Percentiles rank a stretch among this genome's conserved stretches.
These are phyloP conservation scores for Rhizophagus clarus DNA, from an alignment of 192 early-diverging fungal genomes.

Conservation along the genomic window DNA sequence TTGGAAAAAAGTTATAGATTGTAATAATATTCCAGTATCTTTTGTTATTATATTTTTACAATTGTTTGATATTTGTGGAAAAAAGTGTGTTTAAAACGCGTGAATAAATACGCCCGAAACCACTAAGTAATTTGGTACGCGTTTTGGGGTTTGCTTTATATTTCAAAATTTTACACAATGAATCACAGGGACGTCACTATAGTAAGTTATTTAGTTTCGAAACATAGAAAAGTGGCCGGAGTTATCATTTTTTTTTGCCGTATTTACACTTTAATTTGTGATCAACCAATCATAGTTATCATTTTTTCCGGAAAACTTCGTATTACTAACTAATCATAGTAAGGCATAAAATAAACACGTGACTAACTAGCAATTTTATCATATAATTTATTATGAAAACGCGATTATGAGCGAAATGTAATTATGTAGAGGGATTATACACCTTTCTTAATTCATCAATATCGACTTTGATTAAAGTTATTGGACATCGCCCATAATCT, in stretches of 20 bases:
- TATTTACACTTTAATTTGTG: background rate
- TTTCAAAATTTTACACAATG: too few relatives aligned
- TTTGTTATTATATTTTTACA: background rate
- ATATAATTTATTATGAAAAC: too few relatives aligned
- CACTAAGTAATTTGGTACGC: background rate
- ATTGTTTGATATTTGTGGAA: background rate
- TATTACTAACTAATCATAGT: too few relatives aligned
- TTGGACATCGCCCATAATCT: constrained; percentile 73
- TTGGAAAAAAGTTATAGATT: background rate
- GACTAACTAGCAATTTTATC: too few relatives aligned
- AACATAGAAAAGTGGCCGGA: background rate
- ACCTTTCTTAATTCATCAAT: constrained; percentile 67
- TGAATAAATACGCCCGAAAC: background rate
- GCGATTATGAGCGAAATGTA: constrained; percentile 8
- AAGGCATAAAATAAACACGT: too few relatives aligned
- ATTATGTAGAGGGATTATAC: constrained; percentile 48
- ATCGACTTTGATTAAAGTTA: constrained; percentile 63
- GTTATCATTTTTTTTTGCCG: background rate
- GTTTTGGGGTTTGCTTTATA: background rate
- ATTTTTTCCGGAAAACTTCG: constrained; percentile 25
- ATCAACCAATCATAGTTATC: background rate
- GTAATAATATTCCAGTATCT: too few relatives aligned
- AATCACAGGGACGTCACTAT: background rate
- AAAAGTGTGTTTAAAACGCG: background rate
- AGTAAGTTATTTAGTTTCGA: background rate